Evolutionary conservation across 2,329 filamentous ascomycete genomes (phyloP).

Genomic region (Sporothrix globosa): DNA sequence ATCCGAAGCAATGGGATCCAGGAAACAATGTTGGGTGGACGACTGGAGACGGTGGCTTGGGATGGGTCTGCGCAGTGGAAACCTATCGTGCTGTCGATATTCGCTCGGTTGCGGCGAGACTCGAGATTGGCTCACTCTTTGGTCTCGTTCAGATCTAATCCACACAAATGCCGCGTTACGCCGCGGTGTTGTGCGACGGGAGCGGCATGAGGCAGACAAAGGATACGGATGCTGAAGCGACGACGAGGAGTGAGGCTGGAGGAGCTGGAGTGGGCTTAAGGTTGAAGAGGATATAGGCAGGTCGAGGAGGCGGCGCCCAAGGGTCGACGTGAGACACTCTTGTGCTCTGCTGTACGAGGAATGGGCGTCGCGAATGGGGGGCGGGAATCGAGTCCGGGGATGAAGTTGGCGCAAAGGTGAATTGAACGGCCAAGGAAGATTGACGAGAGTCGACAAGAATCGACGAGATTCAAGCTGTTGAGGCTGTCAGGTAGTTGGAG

Average conservation of each 20-base stretch:
- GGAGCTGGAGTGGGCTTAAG: background rate
- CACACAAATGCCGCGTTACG: slow-evolving; percentile 34
- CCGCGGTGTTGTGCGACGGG: slow-evolving; percentile 31
- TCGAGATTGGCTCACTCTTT: background rate
- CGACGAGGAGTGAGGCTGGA: background rate
- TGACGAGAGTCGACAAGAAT: slow-evolving; percentile 2
- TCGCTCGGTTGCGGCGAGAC: background rate
- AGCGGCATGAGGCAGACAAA: slow-evolving; percentile 34
- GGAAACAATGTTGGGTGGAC: background rate
- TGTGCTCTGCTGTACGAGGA: background rate
- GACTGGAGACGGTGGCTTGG: slow-evolving; percentile 12
- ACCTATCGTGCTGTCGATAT: slow-evolving; percentile 1
- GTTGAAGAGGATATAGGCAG: background rate
- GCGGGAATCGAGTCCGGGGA: background rate
- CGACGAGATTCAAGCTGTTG: slow-evolving; percentile 6
- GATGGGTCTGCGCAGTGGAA: background rate
- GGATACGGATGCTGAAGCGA: background rate
- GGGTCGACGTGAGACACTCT: background rate
- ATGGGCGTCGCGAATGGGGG: slow-evolving; percentile 12
- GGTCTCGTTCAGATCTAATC: slow-evolving; percentile 25
- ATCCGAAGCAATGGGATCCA: slow-evolving; percentile 6
- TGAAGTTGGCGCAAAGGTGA: background rate
- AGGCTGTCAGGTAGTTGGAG: background rate
- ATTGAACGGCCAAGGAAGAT: background rate
- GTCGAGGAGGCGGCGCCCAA: background rate